These are phyloP conservation scores for Solanum stenotomum DNA, from an alignment of 257 asterid species.

Conservation along the genomic window DNA sequence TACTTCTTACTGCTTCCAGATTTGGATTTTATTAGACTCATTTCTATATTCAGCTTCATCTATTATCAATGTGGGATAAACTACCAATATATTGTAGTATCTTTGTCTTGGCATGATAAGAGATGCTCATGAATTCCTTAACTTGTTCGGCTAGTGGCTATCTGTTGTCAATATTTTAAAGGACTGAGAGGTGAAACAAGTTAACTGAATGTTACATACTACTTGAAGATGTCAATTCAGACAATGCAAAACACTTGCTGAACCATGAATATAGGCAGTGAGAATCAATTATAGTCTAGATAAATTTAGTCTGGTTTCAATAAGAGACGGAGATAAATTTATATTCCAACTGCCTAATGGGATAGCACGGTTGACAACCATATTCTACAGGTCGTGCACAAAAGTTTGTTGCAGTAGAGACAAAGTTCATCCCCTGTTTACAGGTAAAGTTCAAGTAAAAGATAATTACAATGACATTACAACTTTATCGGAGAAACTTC, in stretches of 20 bases:
- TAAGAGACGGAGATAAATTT: neutral
- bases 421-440: slow-evolving; percentile 49
- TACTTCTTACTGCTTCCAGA: rapidly evolving
- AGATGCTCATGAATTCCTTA: neutral
- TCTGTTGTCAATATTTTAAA: neutral
- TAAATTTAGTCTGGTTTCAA: neutral
- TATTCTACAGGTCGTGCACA: slow-evolving; percentile 43
- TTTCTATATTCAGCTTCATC: neutral
- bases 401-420: slow-evolving; percentile 36
- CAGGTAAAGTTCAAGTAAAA: neutral
- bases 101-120: neutral
- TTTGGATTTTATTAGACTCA: neutral
- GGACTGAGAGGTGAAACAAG: no score
- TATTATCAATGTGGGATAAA: slow-evolving; percentile 21
- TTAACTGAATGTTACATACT: no score
- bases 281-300: no score
- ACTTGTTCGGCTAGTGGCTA: neutral
- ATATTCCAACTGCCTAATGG: slow-evolving; percentile 12
- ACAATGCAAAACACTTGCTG: neutral
- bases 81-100: neutral
- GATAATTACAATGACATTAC: neutral
- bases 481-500: neutral
- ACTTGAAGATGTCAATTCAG: no score
- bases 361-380: slow-evolving; percentile 37
- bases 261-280: neutral